A percentile compares a stretch with the other conserved stretches of the same genome.
phyloP scores from a whole-genome alignment of 2,329 filamentous ascomycete species.

The Dothideomycetidae sp. region DNA sequence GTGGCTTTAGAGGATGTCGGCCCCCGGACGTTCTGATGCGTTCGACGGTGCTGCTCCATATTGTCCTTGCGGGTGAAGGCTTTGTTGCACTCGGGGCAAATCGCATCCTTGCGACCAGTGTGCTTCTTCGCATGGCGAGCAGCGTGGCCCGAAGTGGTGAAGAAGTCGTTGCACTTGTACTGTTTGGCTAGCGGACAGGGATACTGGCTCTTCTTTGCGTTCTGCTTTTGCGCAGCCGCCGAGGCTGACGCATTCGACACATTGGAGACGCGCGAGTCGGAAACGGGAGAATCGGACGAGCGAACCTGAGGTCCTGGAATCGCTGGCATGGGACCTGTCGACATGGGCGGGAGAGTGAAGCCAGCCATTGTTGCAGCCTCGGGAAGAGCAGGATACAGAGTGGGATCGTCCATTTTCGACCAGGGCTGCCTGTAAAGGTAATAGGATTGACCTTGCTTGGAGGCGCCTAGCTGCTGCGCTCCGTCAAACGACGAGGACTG shows the following conservation, averaged over 20 bases:
- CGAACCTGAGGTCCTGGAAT: constrained; percentile 12
- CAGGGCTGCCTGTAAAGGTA: constrained; percentile 12
- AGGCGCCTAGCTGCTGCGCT: constrained; percentile 12
- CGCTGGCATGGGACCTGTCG: background rate
- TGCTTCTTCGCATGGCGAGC: constrained; percentile 75
- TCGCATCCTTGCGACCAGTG: constrained; percentile 64
- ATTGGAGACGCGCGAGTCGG: constrained; percentile 31
- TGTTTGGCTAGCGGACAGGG: constrained; percentile 59
- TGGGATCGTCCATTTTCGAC: constrained; percentile 23
- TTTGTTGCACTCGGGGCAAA: constrained; percentile 57
- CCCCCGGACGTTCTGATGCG: constrained; percentile 45
- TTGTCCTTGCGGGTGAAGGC: constrained; percentile 73
- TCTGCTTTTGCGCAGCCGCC: constrained; percentile 21
- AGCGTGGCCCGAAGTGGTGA: constrained; percentile 75
- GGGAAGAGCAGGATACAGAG: constrained; percentile 25
- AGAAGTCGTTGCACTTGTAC: constrained; percentile 61
- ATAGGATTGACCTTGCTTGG: constrained; percentile 14
- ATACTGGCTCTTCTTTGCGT: constrained; percentile 50
- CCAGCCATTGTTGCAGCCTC: constrained; percentile 14
- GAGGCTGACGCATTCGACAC: constrained; percentile 29
- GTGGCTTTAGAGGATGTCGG: constrained; percentile 28
- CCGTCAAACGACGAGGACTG: constrained; percentile 22
- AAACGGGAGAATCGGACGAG: constrained; percentile 35
- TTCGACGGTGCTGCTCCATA: constrained; percentile 75
- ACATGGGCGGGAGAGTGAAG: constrained; percentile 16